Base-by-base conservation (phyloP, 2,329 filamentous ascomycete species). In the Graphilbum sp. region DNA sequence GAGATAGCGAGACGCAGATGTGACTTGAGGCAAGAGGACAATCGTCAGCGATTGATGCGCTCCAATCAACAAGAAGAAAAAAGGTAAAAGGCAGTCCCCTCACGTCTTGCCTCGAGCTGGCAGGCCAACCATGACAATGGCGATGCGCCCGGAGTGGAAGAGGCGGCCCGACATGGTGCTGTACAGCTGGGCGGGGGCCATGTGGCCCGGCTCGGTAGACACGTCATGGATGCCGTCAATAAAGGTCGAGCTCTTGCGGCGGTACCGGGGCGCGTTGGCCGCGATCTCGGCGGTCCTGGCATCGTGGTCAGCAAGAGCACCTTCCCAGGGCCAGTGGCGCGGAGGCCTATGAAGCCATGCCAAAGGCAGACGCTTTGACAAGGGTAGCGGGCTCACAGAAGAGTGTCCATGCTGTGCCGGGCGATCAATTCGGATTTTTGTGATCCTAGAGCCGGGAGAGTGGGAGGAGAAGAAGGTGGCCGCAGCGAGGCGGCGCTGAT, bases 191-290 rank as follows among this genome's bases (percentile, higher is more conserved):
- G 90, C 90, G 23, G 90, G 90, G 5, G 90, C 90, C 72, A 93
- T 74, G 49, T 88, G 66, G 27, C 43, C 39, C 45, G 64, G 61
- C 50, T 85, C 85, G 54, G 87, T 80, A 9, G 83, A 75, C 38
- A 93, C 69, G 64, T 96, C 88, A 60, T 96, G 88, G 51, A 96
- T 95, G 47, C 84, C 88, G 66, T 96, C 90, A 51, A 95, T 87
- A 56, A 92, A 94, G 29, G 87, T 95, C 48, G 86, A 95, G 50
- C 88, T 95, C 60, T 85, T 83, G 51, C 90, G 79, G 46, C 87
- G 79, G 56, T 93, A 93, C 48, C 82, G 78, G 41, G 85, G 84
- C 42, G 87, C 86, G 57, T 83, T 94, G 47, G 82, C 85, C 57
- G 87, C 85, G 49, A 94, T 81, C 55, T 95, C 85, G 52, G 86